phyloP scores from a whole-genome alignment of 2,329 filamentous ascomycete species.

The Aotearoamyces nothofagi region DNA sequence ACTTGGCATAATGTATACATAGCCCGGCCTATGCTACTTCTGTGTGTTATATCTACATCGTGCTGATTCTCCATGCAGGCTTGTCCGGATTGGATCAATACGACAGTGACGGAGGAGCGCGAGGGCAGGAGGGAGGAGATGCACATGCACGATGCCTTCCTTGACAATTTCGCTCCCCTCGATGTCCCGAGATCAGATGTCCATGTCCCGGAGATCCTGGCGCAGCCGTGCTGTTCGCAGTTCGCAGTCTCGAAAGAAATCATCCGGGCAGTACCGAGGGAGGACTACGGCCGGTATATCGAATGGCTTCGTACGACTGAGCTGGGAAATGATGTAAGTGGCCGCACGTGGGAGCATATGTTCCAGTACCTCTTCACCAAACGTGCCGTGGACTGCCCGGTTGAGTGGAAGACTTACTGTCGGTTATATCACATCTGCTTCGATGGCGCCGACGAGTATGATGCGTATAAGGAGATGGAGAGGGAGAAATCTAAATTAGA shows the following conservation, averaged over 20 bases:
- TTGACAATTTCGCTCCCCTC: conserved; percentile 19
- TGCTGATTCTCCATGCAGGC: no score
- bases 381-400: conserved; percentile 28
- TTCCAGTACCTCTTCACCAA: conserved; percentile 19
- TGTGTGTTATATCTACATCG: no score
- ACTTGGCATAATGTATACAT: conserved; percentile 34
- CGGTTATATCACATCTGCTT: conserved; percentile 21
- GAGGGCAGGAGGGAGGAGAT: conserved; percentile 17
- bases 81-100: conserved; percentile 36
- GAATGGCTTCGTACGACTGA: conserved; percentile 18
- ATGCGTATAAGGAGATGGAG: conserved; percentile 1
- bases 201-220: conserved; percentile 18
- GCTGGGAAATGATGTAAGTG: conserved; percentile 17
- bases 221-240: conserved; percentile 21
- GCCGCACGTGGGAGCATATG: conserved; percentile 22
- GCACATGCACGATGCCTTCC: conserved; percentile 17
- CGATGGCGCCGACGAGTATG: conserved; percentile 3
- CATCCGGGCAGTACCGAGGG: conserved; percentile 14
- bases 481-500: no score
- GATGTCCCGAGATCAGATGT: no score
- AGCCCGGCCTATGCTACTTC: no score
- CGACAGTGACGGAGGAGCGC: conserved; percentile 11
- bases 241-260: conserved; percentile 20
- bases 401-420: conserved; percentile 20
- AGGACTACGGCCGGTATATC: conserved; percentile 17